phyloP scores from a whole-genome alignment of 2,329 filamentous ascomycete species.

The Didymella lethalis region DNA sequence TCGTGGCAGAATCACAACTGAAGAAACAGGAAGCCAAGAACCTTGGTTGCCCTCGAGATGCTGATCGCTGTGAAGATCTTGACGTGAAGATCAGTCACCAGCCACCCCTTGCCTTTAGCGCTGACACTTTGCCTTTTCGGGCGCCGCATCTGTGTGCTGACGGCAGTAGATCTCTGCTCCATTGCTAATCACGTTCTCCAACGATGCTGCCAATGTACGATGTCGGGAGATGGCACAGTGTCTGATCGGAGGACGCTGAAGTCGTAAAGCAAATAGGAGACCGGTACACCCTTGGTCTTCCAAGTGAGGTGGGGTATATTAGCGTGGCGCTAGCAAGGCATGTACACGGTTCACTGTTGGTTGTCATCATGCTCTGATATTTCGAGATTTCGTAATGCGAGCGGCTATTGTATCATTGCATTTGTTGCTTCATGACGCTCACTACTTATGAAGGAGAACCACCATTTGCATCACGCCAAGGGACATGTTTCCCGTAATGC shows the following conservation, averaged over 20 bases:
- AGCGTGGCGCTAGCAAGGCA: background rate
- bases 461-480: too few species aligned
- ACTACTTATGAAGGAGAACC: too few species aligned
- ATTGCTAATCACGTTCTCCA: background rate
- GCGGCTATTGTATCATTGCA: background rate
- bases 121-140: conserved; percentile 8
- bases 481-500: too few species aligned
- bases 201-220: background rate
- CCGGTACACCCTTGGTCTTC: too few species aligned
- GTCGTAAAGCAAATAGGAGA: too few species aligned
- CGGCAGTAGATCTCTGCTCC: background rate
- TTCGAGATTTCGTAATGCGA: background rate
- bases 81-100: conserved; percentile 14
- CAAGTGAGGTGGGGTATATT: background rate
- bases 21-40: background rate
- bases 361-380: background rate
- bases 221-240: background rate
- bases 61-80: background rate
- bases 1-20: too few species aligned
- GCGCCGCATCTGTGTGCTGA: background rate
- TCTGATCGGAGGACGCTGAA: background rate
- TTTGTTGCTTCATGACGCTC: background rate
- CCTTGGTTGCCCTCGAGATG: background rate
- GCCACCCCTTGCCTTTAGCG: conserved; percentile 18
- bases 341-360: background rate